Evolutionary conservation across 164 flowering plant species (phyloP), one percentile per base, ranked within the genome.

Genomic region (Protea cynaroides): DNA sequence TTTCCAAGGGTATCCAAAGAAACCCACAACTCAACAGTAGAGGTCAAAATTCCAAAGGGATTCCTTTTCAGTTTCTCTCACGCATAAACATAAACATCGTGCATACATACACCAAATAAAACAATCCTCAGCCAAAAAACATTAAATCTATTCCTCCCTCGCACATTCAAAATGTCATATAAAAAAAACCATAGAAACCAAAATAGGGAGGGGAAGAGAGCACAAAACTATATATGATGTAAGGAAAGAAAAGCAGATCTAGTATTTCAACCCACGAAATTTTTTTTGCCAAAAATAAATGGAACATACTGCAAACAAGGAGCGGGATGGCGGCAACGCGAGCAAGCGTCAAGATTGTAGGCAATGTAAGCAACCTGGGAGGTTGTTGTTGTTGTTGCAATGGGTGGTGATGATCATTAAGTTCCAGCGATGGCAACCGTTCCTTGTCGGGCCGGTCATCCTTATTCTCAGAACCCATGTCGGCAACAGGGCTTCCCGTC

Each of bases 281-380:
- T 5, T 29, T 29, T 29, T 29, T 5, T 2, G 2, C 1, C 24
- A 19, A 3, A 46, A 46, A 29, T 29, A 50, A 18, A 25, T 4
- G 7, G 58, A 75, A 67, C 91, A 22, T 76, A 91, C 97, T 80
- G 71, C 61, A 19, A 63, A 91, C 71, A 25, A 91, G 83, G 56
- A 89, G 72, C 11, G 97, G 97, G 11, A 91, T 82, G 46, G 96
- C 87, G 22, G 86, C 96, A n/a, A 91, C 90, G 24, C 97, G 96
- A 29, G 82, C 93, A 18, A 89, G 81, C 5, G 96, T 91, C 62
- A 91, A 71, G 25, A 91, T 62, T 7, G 93, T 89, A 4, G 97
- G 96, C 83, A 89, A 77, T 0, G 97, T 91, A 58, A 89, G 83
- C 71, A 87, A 66, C 61, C 81, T 86, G 3, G 77, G 29, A n/a